These are phyloP conservation scores for Fusarium lateritium DNA, from an alignment of 2,329 filamentous ascomycete genomes.

Conservation along the genomic window DNA sequence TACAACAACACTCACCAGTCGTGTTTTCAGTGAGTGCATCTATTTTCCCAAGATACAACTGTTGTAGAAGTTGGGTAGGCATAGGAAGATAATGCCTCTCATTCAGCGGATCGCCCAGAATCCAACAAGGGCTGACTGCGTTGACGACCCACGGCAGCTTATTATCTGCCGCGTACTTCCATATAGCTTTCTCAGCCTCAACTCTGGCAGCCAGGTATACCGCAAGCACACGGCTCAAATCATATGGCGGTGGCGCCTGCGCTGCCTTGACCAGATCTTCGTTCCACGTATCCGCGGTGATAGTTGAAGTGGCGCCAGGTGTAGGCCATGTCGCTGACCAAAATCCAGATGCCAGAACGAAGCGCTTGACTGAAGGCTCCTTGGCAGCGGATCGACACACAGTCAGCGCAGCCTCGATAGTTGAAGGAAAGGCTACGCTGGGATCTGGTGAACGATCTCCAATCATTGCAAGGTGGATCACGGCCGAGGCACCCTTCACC, in stretches of 20 bases:
- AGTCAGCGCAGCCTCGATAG: conserved; percentile 27
- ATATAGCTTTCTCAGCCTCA: conserved; percentile 42
- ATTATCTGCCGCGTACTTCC: conserved; percentile 40
- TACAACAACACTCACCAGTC: conserved; percentile 15
- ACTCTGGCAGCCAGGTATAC: conserved; percentile 29
- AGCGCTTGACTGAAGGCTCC: conserved; percentile 35
- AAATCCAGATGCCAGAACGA: conserved; percentile 37
- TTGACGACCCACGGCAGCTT: conserved; percentile 40
- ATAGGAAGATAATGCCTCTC: conserved; percentile 34
- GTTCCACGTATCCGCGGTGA: conserved; percentile 41
- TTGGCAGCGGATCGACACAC: conserved; percentile 40
- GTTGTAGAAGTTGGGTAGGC: conserved; percentile 39
- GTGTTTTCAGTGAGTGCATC: conserved; percentile 7
- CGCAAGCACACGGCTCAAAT: conserved; percentile 13
- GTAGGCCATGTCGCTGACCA: conserved; percentile 34
- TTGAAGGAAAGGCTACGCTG: conserved; percentile 27
- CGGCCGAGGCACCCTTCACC: conserved; percentile 40
- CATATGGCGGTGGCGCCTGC: conserved; percentile 39
- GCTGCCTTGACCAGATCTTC: conserved; percentile 25
- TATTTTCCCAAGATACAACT: conserved; percentile 37
- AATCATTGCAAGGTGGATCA: conserved; percentile 40
- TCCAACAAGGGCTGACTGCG: conserved; percentile 34
- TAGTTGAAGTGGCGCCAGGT: conserved; percentile 6
- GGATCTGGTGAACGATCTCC: conserved; percentile 32
- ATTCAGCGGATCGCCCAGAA: conserved; percentile 21